Conservation (phyloP, 208 protist species). For the Leishmania mexicana region DNA sequence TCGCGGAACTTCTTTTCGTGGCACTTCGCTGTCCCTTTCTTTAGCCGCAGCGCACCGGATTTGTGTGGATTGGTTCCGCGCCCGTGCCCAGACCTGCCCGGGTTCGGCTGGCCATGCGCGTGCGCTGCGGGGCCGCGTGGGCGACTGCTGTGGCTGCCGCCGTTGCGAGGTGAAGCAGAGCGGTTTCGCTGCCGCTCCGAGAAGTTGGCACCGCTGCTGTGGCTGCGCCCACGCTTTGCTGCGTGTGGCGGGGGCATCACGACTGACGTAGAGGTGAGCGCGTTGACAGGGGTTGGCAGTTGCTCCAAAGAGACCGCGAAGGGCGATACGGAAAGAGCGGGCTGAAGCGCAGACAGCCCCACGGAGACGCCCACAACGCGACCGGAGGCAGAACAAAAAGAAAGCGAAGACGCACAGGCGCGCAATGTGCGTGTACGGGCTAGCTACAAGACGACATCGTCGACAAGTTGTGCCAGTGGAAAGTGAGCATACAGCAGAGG, state of each 20-base stretch:
- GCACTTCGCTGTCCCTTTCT: constrained; percentile 64
- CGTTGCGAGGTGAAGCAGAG: background rate
- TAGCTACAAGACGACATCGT: background rate
- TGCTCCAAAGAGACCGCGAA: background rate
- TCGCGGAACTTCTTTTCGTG: constrained; percentile 60
- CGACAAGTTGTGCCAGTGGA: background rate
- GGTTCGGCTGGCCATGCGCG: background rate
- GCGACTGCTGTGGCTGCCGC: background rate
- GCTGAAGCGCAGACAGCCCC: background rate
- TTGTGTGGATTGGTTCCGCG: constrained; percentile 9
- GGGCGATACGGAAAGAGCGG: constrained; percentile 8
- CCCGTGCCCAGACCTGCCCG: no score
- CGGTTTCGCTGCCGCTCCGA: no score
- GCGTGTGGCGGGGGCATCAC: constrained; percentile 30
- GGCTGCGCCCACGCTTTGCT: constrained; percentile 27
- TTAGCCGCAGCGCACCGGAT: constrained; percentile 33
- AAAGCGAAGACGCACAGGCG: background rate
- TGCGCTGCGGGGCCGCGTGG: background rate
- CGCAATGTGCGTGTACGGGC: background rate
- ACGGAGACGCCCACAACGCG: background rate
- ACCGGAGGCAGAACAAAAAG: background rate
- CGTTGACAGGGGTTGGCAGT: background rate
- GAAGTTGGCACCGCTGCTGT: background rate
- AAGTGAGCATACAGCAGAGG: background rate
- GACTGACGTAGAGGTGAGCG: background rate